Base-by-base conservation (phyloP, 768 basidiomycete genomes). In the Termitomyces sp. region DNA sequence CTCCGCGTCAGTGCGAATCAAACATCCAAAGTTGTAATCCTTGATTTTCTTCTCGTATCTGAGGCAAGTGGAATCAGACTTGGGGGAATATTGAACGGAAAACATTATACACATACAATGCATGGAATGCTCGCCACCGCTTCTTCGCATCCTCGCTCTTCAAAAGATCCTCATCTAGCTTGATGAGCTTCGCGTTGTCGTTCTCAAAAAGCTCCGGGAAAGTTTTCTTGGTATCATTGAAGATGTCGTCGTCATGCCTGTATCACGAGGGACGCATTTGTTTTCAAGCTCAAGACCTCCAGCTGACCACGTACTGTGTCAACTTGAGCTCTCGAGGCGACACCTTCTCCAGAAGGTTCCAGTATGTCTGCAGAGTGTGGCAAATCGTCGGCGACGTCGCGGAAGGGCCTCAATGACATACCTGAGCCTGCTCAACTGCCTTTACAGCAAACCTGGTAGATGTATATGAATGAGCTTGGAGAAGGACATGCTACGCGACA, bases 351-450 rank as follows among this genome's bases (percentile, higher is more conserved):
- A 98, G 74, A 43, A 99, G 79, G 68, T 93, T 94, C 89, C 94
- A 96, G 73, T 98, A 98, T 8, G 94, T 94, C 91, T 98, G 62
- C 23, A 46, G 44, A 40, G 32, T 46, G 44, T 23, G 55, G 37
- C 53, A 35, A 44, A 51, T 47, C 21, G 55, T 47, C 35, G 27
- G 28, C 12, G 30, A 48, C 37, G 50, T 40, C 45, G 53, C n/a
- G 45, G 46, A 44, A 41, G 30, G 9, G 7, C 7, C 3, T 32
- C 39, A 25, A 52, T 48, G n/a, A 68, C 82, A 59, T 51, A 91
- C 94, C 79, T 96, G 92, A 44, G 95, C 92, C 62, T 98, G 94
- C 69, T 99, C 95, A 51, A 98, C 94, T 12, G 94, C 92, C 70
- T 88, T 92, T 55, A 99, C 96, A 25, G 92, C 92, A 68, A 94